These are phyloP conservation scores for Monotropa hypopitys DNA, from an alignment of 179 eudicot species.

Conservation along the genomic window DNA sequence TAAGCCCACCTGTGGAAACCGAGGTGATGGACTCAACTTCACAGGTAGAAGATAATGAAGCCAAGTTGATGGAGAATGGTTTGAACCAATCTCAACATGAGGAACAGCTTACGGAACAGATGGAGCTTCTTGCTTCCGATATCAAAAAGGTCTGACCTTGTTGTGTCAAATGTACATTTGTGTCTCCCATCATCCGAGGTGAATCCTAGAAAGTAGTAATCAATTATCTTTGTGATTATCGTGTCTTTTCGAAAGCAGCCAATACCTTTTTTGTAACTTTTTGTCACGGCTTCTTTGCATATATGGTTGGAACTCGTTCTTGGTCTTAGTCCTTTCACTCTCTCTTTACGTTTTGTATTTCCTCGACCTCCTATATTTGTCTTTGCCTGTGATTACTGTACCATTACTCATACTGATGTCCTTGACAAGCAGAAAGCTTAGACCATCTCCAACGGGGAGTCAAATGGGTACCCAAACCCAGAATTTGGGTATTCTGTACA, in stretches of 20 bases:
- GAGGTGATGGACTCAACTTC: constrained; percentile 24
- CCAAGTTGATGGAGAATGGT: constrained; percentile 29
- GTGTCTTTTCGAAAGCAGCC: not conserved
- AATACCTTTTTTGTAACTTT: constrained; percentile 2
- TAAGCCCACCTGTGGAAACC: constrained; percentile 17
- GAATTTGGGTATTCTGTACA: no score
- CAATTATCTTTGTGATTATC: not conserved
- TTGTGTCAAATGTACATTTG: constrained; percentile 18
- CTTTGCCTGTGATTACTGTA: not conserved
- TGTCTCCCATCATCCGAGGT: constrained; percentile 17
- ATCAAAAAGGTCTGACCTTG: constrained; percentile 22
- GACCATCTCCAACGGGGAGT: no score
- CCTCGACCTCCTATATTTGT: not conserved
- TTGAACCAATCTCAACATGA: constrained; percentile 32
- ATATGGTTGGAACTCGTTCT: not conserved
- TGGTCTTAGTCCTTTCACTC: not conserved
- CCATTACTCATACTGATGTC: not conserved
- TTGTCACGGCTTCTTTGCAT: not conserved
- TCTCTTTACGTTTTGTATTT: not conserved
- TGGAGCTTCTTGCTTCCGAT: constrained; percentile 49
- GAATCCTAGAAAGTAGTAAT: constrained; percentile 2
- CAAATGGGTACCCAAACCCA: no score
- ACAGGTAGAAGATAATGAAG: constrained; percentile 24
- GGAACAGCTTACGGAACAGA: constrained; percentile 58
- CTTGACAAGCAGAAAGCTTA: not conserved